Evolutionary conservation across 1,284 basidiomycete species (phyloP).

Genomic region (Sanghuangporus sanghuang): DNA sequence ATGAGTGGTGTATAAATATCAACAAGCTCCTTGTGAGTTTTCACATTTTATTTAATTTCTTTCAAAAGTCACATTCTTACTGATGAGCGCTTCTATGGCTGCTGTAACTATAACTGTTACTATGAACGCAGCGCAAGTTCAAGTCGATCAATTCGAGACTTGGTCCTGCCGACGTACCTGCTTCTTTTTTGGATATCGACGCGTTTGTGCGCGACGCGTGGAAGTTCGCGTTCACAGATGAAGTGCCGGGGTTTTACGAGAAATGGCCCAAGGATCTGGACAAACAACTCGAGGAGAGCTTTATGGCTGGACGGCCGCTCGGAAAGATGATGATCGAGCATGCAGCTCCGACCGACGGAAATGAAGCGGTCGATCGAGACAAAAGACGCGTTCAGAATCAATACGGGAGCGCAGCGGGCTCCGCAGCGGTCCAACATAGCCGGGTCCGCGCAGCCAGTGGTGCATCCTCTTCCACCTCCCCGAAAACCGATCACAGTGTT

Average conservation of each 20-base stretch:
- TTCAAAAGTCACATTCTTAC: not conserved
- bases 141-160: not conserved
- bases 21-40: not conserved
- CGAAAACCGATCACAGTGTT: not conserved
- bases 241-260: not conserved
- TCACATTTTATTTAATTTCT: not conserved
- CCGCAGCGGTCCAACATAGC: not conserved
- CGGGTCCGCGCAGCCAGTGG: not conserved
- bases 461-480: not conserved
- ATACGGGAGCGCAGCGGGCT: not conserved
- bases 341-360: not conserved
- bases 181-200: not conserved
- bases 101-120: not conserved
- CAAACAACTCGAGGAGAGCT: not conserved
- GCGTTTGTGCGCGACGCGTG: not conserved
- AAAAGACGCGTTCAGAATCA: not conserved
- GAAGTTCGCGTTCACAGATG: not conserved
- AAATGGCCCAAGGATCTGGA: slow-evolving; percentile 2
- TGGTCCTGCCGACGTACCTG: not conserved
- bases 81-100: not conserved
- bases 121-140: not conserved
- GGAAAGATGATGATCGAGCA: not conserved
- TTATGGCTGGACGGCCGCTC: not conserved
- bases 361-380: not conserved
- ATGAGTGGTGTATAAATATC: not conserved